Percentiles rank a stretch among this genome's conserved stretches.
phyloP scores from a whole-genome alignment of 2,329 filamentous ascomycete genomes.

The Clonostachys byssicola region DNA sequence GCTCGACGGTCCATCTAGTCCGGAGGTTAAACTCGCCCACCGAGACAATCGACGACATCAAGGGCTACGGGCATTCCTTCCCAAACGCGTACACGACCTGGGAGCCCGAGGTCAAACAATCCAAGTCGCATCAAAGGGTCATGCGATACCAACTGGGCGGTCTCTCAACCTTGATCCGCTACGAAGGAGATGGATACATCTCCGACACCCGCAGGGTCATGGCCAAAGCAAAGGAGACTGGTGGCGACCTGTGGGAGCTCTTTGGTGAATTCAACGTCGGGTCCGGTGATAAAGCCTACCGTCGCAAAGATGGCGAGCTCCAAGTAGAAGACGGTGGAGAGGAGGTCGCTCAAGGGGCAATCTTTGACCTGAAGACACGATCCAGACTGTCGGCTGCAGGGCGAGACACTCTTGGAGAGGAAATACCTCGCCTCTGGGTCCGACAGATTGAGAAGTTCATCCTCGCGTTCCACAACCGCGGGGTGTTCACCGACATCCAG shows the following conservation, averaged over 20 bases:
- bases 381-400: background rate
- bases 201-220: background rate
- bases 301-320: constrained; percentile 2
- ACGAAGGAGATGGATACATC: constrained; percentile 54
- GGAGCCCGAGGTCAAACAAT: constrained; percentile 47
- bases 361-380: constrained; percentile 35
- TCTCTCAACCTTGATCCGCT: constrained; percentile 32
- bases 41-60: constrained; percentile 49
- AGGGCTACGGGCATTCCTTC: constrained; percentile 63
- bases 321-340: constrained; percentile 7
- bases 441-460: constrained; percentile 25
- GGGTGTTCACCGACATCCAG: constrained; percentile 23
- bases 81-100: constrained; percentile 63
- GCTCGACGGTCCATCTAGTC: constrained; percentile 52
- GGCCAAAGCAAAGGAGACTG: background rate
- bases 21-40: constrained; percentile 56
- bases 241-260: background rate
- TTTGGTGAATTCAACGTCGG: background rate
- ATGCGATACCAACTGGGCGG: constrained; percentile 54
- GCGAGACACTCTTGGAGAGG: constrained; percentile 13
- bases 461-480: constrained; percentile 24
- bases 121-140: constrained; percentile 58
- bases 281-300: background rate
- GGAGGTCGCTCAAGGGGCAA: constrained; percentile 14
- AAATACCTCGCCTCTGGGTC: constrained; percentile 30